Evolutionary conservation across 805 yeast species (phyloP), one percentile per base, ranked within the genome.

Genomic region (Starmerella geochares): DNA sequence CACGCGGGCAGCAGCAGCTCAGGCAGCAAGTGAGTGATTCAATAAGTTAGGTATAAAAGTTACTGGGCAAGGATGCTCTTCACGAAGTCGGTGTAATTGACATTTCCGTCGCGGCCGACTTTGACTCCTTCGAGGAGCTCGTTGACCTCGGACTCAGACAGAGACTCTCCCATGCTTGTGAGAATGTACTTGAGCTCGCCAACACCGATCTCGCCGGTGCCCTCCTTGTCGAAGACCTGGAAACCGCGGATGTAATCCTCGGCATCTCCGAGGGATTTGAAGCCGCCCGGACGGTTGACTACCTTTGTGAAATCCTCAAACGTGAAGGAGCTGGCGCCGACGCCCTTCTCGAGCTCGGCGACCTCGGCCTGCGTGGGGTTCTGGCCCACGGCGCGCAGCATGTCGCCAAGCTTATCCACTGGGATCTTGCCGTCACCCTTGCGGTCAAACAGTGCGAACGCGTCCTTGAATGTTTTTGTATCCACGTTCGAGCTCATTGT

Each of bases 161-260:
- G 73, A 69, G 88, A 88, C 69, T 92, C 99, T 53, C 99, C 99
- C 60, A 92, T 80, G 6, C 95, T 83, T 29, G 98, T 92, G 63
- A 92, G 75, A 66, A 92, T 87, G 69, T 92, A 92, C 66, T 94
- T 79, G 61, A 92, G 76, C 70, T 92, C 97, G 51, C 99, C 99
- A 40, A 92, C 95, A 36, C 96, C 94, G 60, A 92, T 92, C 70
- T 81, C 85, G 4, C 99, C 99, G 17, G 96, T 83, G 56, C 83
- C 79, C 58, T 87, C 95, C 71, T 90, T 92, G 71, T 92, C 99
- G 60, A 92, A 92, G 5, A 92, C 96, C 71, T 92, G 97, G 78
- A 92, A 92, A 0, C 90, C 92, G 64, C 90, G 85, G 63, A 92
- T 79, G 68, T 90, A 92, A 67, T 92, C 98, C 67, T 81, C 86